Evolutionary conservation across 441 rosid species (phyloP).

Genomic region (Aleurites moluccanus): DNA sequence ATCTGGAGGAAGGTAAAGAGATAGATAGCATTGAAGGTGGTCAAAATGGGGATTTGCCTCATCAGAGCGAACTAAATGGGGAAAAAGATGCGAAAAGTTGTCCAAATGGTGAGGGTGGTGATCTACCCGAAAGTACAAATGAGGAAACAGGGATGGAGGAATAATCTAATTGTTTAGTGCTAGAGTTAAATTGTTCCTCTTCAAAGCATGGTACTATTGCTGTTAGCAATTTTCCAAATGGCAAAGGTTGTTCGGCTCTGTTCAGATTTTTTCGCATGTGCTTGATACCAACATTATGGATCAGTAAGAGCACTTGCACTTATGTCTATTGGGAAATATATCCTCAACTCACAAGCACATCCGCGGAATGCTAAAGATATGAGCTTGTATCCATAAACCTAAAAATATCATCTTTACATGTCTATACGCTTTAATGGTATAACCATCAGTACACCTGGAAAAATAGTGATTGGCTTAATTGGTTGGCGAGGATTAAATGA

Average conservation of each 20-base stretch:
- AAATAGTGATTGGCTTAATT: too few species aligned
- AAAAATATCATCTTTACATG: too few species aligned
- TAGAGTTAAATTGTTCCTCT: neutral
- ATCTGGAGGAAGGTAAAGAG: slow-evolving; percentile 33
- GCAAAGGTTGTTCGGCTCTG: neutral
- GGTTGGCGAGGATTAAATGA: too few species aligned
- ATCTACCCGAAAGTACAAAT: slow-evolving; percentile 17
- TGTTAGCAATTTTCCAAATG: neutral
- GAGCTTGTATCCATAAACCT: too few species aligned
- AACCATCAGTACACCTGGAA: too few species aligned
- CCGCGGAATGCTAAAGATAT: too few species aligned
- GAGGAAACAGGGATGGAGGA: slow-evolving; percentile 27
- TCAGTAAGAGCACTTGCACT: too few species aligned
- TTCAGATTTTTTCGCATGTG: neutral
- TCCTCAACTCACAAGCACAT: too few species aligned
- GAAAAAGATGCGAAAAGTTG: slow-evolving; percentile 14
- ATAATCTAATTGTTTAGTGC: neutral
- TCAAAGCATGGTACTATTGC: neutral
- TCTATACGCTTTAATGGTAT: too few species aligned
- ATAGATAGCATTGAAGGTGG: slow-evolving; percentile 28
- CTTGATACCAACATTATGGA: too few species aligned
- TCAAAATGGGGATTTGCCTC: slow-evolving; percentile 33
- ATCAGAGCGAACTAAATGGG: slow-evolving; percentile 17
- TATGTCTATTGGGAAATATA: too few species aligned
- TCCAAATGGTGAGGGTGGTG: slow-evolving; percentile 16